Conservation (phyloP, 2,329 filamentous ascomycete species). For the Chaetomium sp. region DNA sequence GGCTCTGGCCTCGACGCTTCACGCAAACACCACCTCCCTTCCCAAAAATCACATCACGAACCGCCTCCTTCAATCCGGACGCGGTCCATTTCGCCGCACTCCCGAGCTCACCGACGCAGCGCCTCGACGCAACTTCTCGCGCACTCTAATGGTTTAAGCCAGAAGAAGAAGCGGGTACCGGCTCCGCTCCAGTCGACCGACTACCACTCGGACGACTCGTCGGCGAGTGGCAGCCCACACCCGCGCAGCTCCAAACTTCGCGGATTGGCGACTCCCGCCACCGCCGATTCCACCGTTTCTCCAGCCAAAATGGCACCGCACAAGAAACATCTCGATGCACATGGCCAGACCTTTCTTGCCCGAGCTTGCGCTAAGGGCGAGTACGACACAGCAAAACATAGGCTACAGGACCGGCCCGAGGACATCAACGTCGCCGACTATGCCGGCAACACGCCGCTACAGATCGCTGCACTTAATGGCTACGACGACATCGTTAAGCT, state of each 20-base stretch:
- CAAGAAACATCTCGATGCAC: conserved; percentile 88
- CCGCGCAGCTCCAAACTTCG: conserved; percentile 61
- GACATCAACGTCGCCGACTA: conserved; percentile 90
- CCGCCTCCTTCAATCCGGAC: conserved; percentile 40
- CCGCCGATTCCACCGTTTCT: conserved; percentile 63
- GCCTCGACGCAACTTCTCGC: conserved; percentile 64
- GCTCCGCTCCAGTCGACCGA: conserved; percentile 64
- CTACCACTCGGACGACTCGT: conserved; percentile 69
- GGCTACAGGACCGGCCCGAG: conserved; percentile 76
- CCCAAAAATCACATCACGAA: conserved; percentile 41
- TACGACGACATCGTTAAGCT: conserved; percentile 85
- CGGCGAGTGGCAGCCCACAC: conserved; percentile 61
- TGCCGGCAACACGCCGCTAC: conserved; percentile 92
- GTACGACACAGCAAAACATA: conserved; percentile 73
- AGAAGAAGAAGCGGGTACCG: conserved; percentile 64
- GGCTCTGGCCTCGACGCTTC: conserved; percentile 43
- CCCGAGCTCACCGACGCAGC: conserved; percentile 62
- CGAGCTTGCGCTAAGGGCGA: conserved; percentile 86
- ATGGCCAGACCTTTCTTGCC: conserved; percentile 88
- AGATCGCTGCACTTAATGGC: conserved; percentile 88
- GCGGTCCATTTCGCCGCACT: conserved; percentile 62
- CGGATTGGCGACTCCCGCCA: conserved; percentile 57
- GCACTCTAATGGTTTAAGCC: conserved; percentile 56
- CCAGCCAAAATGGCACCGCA: conserved; percentile 69
- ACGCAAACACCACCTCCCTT: conserved; percentile 36